A percentile compares a stretch with the other conserved stretches of the same genome.
phyloP scores from a whole-genome alignment of 345 rosid species.

The Acer yangbiense region DNA sequence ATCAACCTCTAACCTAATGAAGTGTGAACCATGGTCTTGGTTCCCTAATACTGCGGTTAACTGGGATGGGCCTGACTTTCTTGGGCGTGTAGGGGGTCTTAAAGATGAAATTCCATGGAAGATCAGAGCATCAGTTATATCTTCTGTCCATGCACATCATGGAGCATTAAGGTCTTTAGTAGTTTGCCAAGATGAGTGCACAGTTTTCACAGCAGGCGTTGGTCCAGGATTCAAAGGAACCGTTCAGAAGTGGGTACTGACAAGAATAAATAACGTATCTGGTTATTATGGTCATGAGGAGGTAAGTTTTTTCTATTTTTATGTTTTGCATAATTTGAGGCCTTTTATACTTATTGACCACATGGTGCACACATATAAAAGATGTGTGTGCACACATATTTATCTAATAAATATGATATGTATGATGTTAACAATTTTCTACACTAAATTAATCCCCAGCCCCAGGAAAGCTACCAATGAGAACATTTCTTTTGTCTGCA shows the following conservation, averaged over 20 bases:
- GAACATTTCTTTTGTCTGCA: not conserved
- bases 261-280: conserved; percentile 70
- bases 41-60: conserved; percentile 81
- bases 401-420: not conserved
- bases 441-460: not conserved
- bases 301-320: conserved; percentile 52
- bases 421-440: not conserved
- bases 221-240: conserved; percentile 94
- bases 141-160: conserved; percentile 79
- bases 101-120: conserved; percentile 94
- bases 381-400: not conserved
- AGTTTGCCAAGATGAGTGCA: conserved; percentile 78
- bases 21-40: conserved; percentile 88
- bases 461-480: not conserved
- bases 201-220: conserved; percentile 83
- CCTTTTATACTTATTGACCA: not conserved
- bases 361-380: not conserved
- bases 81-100: conserved; percentile 66
- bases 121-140: conserved; percentile 73
- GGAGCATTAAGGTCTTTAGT: conserved; percentile 86
- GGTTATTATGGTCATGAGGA: conserved; percentile 96
- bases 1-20: conserved; percentile 48
- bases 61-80: conserved; percentile 86
- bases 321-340: conserved; percentile 9
- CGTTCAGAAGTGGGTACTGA: conserved; percentile 89